A percentile compares a stretch with the other conserved stretches of the same genome.
Evolutionary conservation across 2,329 filamentous ascomycete species (phyloP).

Genomic region (Magnaporthales sp.): DNA sequence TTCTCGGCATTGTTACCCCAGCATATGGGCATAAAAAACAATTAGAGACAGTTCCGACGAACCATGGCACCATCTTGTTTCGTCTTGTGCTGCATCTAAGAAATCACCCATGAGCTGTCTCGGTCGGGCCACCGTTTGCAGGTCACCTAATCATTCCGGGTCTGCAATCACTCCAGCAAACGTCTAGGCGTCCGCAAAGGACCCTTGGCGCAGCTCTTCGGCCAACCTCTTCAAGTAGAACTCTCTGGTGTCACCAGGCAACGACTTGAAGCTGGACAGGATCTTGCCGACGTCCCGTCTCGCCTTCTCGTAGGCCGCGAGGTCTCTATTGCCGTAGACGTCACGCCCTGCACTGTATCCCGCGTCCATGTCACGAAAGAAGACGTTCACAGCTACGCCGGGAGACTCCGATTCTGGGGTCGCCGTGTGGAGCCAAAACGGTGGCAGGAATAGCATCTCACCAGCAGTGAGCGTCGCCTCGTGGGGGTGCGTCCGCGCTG

Average conservation of each 20-base stretch:
- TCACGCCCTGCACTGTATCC: constrained; percentile 69
- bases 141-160: not conserved
- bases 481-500: constrained; percentile 48
- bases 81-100: not conserved
- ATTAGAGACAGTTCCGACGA: not conserved
- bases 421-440: constrained; percentile 77
- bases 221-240: constrained; percentile 71
- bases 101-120: not conserved
- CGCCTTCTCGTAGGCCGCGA: constrained; percentile 77
- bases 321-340: constrained; percentile 80
- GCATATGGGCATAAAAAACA: not conserved
- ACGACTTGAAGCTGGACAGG: constrained; percentile 47
- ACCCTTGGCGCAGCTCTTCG: constrained; percentile 45
- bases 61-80: not conserved
- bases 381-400: constrained; percentile 81
- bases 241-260: constrained; percentile 57
- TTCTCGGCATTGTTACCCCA: not conserved
- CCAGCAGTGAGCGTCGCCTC: constrained; percentile 60
- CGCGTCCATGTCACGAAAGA: constrained; percentile 63
- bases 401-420: constrained; percentile 41
- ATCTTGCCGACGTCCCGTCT: constrained; percentile 64
- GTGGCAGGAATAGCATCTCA: constrained; percentile 72
- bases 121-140: not conserved
- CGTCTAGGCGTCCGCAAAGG: not conserved
- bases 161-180: not conserved